These are phyloP conservation scores for Fusarium marasasianum DNA, from an alignment of 2,329 filamentous ascomycete genomes.

Conservation along the genomic window DNA sequence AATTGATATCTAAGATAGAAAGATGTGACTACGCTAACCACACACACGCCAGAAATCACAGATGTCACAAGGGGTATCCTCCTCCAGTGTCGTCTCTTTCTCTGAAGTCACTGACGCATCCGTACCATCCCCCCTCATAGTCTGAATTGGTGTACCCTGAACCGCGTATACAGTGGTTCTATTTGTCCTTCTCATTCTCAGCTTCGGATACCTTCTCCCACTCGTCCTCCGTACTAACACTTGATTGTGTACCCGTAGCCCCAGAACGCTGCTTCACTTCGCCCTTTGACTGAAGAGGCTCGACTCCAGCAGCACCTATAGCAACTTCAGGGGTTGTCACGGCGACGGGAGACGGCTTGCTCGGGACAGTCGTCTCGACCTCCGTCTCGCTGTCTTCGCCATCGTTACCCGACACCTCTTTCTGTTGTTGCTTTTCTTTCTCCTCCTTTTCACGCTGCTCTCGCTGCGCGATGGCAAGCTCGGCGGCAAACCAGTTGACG, in stretches of 20 bases:
- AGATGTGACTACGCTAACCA: slow-evolving; percentile 33
- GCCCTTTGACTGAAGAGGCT: slow-evolving; percentile 53
- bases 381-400: slow-evolving; percentile 51
- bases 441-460: slow-evolving; percentile 53
- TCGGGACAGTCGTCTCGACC: slow-evolving; percentile 48
- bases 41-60: slow-evolving; percentile 38
- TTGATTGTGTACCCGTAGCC: slow-evolving; percentile 61
- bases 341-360: slow-evolving; percentile 27
- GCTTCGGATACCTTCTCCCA: slow-evolving; percentile 94
- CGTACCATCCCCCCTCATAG: neutral
- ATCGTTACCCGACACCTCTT: slow-evolving; percentile 38
- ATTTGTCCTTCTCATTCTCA: slow-evolving; percentile 69
- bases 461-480: slow-evolving; percentile 58
- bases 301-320: slow-evolving; percentile 51
- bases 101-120: slow-evolving; percentile 2
- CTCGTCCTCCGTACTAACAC: slow-evolving; percentile 88
- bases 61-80: slow-evolving; percentile 42
- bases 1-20: slow-evolving; percentile 5
- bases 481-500: slow-evolving; percentile 95
- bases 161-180: slow-evolving; percentile 9
- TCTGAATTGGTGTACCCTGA: neutral
- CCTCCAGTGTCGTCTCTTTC: slow-evolving; percentile 21
- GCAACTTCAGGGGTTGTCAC: slow-evolving; percentile 25
- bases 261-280: slow-evolving; percentile 60
- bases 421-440: slow-evolving; percentile 40